Evolutionary conservation across 345 rosid genomes (phyloP).

Genomic region (Lagerstroemia speciosa): DNA sequence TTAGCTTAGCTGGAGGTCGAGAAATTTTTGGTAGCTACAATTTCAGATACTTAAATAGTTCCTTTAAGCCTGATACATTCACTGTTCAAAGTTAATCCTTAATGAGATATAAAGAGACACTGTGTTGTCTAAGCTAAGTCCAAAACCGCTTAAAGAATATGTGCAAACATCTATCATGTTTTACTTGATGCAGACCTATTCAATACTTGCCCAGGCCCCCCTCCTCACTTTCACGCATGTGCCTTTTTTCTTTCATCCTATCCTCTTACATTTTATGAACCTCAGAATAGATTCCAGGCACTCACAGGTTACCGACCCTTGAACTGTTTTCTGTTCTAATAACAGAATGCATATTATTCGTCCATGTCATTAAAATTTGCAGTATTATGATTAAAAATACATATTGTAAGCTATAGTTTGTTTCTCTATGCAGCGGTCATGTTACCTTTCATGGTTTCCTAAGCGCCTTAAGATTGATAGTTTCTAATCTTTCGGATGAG

Average conservation of each 20-base stretch:
- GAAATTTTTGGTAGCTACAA: no score
- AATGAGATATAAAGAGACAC: not conserved
- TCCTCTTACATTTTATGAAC: not conserved
- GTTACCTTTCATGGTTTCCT: slow-evolving; percentile 50
- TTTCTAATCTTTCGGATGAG: slow-evolving; percentile 57
- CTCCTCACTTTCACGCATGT: not conserved
- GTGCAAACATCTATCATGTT: no score
- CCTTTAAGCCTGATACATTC: not conserved
- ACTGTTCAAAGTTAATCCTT: not conserved
- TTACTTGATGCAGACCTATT: no score
- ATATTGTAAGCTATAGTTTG: not conserved
- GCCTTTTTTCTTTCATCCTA: not conserved
- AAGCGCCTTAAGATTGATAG: slow-evolving; percentile 46
- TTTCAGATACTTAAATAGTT: not conserved
- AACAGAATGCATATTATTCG: not conserved
- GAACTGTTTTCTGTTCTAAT: no score
- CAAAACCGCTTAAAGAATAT: not conserved
- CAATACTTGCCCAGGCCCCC: not conserved
- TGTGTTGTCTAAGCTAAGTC: no score
- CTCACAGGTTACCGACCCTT: no score
- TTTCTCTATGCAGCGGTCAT: slow-evolving; percentile 55
- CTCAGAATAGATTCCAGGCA: not conserved
- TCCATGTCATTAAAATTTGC: not conserved
- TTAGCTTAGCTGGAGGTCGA: not conserved
- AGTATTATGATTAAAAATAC: not conserved